Evolutionary conservation across 805 yeast genomes (phyloP).

Genomic region (Wickerhamiella spandovensis): DNA sequence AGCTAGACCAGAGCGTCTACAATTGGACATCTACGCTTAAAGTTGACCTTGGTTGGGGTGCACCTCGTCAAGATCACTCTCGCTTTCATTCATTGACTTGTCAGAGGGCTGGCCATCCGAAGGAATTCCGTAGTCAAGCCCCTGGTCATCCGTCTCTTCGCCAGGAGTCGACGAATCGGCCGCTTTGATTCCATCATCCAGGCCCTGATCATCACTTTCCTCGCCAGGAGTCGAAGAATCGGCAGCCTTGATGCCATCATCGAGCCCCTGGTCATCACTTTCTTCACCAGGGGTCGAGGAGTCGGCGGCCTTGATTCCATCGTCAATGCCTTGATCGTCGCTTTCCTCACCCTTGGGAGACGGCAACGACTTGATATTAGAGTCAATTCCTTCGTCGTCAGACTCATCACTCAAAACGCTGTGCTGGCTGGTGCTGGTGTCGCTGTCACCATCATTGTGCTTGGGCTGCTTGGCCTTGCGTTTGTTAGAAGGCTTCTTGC

Average conservation of each 20-base stretch:
- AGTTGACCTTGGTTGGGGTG: conserved; percentile 8
- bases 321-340: neutral
- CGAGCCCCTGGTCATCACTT: neutral
- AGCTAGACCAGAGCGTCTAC: too few relatives aligned
- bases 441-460: neutral
- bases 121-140: conserved; percentile 12
- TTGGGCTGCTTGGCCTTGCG: neutral
- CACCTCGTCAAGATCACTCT: conserved; percentile 17
- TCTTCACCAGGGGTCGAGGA: neutral
- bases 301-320: neutral
- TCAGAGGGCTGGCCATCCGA: conserved; percentile 10
- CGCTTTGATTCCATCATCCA: conserved; percentile 1
- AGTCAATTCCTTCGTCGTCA: neutral
- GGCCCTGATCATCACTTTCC: conserved; percentile 8
- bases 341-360: neutral
- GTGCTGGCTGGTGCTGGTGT: neutral
- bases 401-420: neutral
- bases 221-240: conserved; percentile 8
- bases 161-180: neutral
- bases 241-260: conserved; percentile 2
- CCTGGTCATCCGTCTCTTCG: conserved; percentile 16
- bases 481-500: neutral
- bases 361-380: neutral
- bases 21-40: too few relatives aligned
- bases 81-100: conserved; percentile 9